Percentiles rank a stretch among this genome's conserved stretches.
Conservation (phyloP, 2,329 filamentous ascomycete genomes). For the Alternaria angustiovoidea region DNA sequence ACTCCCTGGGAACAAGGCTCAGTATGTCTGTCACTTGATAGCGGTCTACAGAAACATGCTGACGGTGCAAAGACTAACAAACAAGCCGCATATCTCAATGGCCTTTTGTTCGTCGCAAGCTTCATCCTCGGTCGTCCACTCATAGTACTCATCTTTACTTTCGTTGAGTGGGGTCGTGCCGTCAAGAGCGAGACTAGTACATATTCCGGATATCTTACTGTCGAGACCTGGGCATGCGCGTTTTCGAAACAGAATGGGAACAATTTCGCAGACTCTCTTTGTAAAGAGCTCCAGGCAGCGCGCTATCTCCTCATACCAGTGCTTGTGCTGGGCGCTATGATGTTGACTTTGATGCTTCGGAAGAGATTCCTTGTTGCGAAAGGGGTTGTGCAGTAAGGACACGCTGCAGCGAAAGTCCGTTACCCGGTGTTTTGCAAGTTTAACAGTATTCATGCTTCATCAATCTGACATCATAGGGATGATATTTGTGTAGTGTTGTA, state of each 20-base stretch:
- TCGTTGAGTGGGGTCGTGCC: slow-evolving; percentile 3
- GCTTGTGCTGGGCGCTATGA: slow-evolving; percentile 8
- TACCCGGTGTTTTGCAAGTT: background rate
- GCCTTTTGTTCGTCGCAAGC: slow-evolving; percentile 17
- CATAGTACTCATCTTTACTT: slow-evolving; percentile 19
- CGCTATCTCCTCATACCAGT: slow-evolving; percentile 16
- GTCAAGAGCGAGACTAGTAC: background rate
- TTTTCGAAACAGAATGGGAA: background rate
- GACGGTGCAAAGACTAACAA: slow-evolving; percentile 3
- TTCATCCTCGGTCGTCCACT: slow-evolving; percentile 20
- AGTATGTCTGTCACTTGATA: background rate
- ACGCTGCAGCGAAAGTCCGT: background rate
- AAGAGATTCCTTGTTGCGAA: background rate
- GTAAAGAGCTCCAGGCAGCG: slow-evolving; percentile 12
- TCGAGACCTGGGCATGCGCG: slow-evolving; percentile 18
- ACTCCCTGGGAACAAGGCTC: background rate
- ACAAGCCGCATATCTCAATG: background rate
- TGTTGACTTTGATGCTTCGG: slow-evolving; percentile 8
- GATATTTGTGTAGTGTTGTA: background rate
- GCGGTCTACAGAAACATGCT: background rate
- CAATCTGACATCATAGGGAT: too few species aligned
- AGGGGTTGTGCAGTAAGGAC: background rate
- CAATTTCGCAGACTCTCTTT: slow-evolving; percentile 5
- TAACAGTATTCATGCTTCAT: too few species aligned
- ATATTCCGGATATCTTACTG: slow-evolving; percentile 1